Evolutionary conservation across 148 eudicot species (phyloP).

Genomic region (Chenopodium suecicum): DNA sequence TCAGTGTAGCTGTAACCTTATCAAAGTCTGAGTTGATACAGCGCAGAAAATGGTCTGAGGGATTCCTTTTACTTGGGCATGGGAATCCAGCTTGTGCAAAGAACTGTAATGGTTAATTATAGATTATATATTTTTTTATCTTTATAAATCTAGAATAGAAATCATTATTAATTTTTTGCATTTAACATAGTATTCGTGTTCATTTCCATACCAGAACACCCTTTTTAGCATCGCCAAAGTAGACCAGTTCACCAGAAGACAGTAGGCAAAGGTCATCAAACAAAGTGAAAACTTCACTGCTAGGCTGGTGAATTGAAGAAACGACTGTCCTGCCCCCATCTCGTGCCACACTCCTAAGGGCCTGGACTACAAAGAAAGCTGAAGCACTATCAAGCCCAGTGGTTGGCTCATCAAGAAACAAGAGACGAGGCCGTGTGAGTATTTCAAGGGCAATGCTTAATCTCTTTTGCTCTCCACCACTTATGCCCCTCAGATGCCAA

Average conservation of each 20-base stretch:
- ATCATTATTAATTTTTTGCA: neutral
- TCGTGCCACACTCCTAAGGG: conserved; percentile 64
- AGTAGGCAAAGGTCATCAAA: conserved; percentile 74
- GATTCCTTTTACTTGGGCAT: conserved; percentile 84
- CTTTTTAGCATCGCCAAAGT: conserved; percentile 71
- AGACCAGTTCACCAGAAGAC: conserved; percentile 72
- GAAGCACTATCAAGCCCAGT: conserved; percentile 89
- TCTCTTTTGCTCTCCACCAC: conserved; percentile 84
- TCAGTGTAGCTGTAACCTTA: conserved; percentile 65
- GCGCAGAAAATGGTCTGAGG: conserved; percentile 89
- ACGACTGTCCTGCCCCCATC: conserved; percentile 63
- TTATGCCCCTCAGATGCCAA: conserved; percentile 83
- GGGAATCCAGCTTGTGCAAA: conserved; percentile 86
- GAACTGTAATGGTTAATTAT: conserved; percentile 46
- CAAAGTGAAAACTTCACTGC: conserved; percentile 80
- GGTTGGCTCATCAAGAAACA: conserved; percentile 90
- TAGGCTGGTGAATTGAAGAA: conserved; percentile 85
- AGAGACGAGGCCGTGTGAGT: conserved; percentile 56
- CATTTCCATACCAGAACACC: conserved; percentile 49
- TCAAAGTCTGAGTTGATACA: conserved; percentile 90
- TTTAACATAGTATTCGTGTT: neutral
- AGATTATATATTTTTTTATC: neutral
- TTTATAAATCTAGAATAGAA: neutral
- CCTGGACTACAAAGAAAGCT: conserved; percentile 80
- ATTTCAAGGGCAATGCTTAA: conserved; percentile 78